phyloP scores from a whole-genome alignment of 73 alveolate species.

The Durusdinium trenchii region DNA sequence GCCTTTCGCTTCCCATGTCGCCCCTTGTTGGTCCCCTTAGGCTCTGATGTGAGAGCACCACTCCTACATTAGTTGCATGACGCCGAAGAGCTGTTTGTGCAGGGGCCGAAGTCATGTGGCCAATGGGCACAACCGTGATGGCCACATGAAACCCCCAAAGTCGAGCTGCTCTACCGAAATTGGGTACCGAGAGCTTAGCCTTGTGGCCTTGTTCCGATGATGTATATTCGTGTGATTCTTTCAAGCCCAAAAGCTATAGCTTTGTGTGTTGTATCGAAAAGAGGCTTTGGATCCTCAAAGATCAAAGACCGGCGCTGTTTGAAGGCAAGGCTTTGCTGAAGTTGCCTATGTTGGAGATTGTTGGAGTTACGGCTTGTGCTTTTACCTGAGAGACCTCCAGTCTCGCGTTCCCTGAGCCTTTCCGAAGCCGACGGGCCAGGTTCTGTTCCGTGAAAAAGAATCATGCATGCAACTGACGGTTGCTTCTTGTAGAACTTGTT shows the following conservation, averaged over 20 bases:
- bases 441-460: background rate
- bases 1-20: background rate
- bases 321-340: no score
- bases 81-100: constrained; percentile 80
- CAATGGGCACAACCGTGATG: constrained; percentile 40
- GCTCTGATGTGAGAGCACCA: background rate
- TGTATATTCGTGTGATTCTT: no score
- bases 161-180: constrained; percentile 35
- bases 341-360: no score
- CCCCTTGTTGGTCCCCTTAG: constrained; percentile 12
- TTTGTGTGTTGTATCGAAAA: no score
- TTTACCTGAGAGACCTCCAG: constrained; percentile 3
- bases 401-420: constrained; percentile 28
- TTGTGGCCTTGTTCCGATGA: no score
- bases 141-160: constrained; percentile 50
- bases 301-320: no score
- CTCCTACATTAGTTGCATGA: background rate
- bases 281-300: no score
- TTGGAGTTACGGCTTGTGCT: no score
- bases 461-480: no score
- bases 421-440: constrained; percentile 71
- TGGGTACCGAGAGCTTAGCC: background rate
- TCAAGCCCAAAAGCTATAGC: no score
- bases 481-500: no score
- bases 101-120: constrained; percentile 51